Base-by-base conservation (phyloP, 2,329 filamentous ascomycete genomes). In the Fusarium decemcellulare region DNA sequence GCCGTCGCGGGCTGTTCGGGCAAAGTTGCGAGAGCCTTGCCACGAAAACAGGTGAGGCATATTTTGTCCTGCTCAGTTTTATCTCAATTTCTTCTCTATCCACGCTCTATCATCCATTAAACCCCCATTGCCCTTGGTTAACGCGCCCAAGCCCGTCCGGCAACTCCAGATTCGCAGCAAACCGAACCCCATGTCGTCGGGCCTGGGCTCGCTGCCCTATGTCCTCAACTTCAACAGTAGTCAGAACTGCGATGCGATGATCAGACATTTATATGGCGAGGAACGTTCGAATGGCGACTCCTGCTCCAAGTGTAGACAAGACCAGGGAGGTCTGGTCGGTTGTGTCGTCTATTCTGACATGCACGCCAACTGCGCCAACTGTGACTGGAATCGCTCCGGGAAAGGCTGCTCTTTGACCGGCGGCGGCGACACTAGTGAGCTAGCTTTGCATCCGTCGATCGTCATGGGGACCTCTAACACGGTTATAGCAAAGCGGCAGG, bases 351-450 rank as follows among this genome's bases (percentile, higher is more conserved):
- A 18, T 18, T 34, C 48, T 14, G 34, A 37, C 16, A 15, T 51
- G n/a, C 14, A n/a, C 34, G 8, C 48, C 48, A 51, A 37, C 48
- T 51, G 48, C 34, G 48, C 48, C 34, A 51, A 52, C 36, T 52
- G 50, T 40, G 50, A 52, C 27, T 52, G 50, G 50, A 52, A 52
- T 36, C 50, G 50, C 50, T 52, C 50, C 9, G 50, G 50, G n/a
- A 27, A 18, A 16, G 15, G 27, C 15, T 40, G 50, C 23, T 52
- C 50, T 12, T 36, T 52, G 23, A 29, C 23, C 23, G 23, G 32
- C 48, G 14, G n/a, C 12, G 30, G 16, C 12, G 5, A 2, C 8
- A 39, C 15, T 12, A 23, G 50, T 52, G 9, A 39, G 18, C 39
- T 16, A 8, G 32, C 18, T 46, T 32, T n/a, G 10, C 48, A 37